Evolutionary conservation across 2,329 filamentous ascomycete species (phyloP), one percentile per base, ranked within the genome.

Genomic region (Blastomyces parvus): DNA sequence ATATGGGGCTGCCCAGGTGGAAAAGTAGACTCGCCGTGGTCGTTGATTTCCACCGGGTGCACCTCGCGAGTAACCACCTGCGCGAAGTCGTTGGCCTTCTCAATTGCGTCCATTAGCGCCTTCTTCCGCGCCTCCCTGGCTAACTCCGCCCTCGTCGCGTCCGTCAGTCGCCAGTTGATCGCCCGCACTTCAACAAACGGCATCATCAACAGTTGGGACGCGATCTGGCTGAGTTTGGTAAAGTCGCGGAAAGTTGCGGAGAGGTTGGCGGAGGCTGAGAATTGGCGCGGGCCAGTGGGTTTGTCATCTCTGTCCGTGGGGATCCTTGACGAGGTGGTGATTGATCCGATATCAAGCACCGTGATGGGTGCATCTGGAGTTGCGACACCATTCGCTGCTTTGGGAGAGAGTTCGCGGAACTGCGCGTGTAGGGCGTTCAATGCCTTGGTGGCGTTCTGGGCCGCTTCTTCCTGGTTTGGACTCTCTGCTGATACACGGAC

Each of bases 171-270:
- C 71, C 71, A 73, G 9, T 67, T 61, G 22, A 72, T 66, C 0
- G 66, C 62, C 11, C 62, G 52, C 13, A 73, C 67, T 17, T 69
- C 66, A 19, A 73, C 69, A 40, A 64, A 67, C 2, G 65, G 63
- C 36, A 67, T 65, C 1, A n/a, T 33, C 17, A 69, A 46, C 3
- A 72, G 64, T 27, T 66, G 48, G 4, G 65, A 64, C 1, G 67
- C 62, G 9, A 70, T 63, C 3, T 70, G 55, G 22, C 67, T 65
- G 11, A 73, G 59, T 9, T 63, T 64, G 14, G 48, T 13, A 30
- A 72, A 70, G 55, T 72, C 68, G 0, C 66, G 68, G 60, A 73
- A 73, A 8, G 65, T 63, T 3, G 68, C 67, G 7, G 66, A 64
- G 46, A 71, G 63, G 0, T 58, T 66, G 33, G 67, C 64, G 22